Evolutionary conservation across 208 protist species (phyloP), one percentile per base, ranked within the genome.

Genomic region (Leishmania amazonensis): DNA sequence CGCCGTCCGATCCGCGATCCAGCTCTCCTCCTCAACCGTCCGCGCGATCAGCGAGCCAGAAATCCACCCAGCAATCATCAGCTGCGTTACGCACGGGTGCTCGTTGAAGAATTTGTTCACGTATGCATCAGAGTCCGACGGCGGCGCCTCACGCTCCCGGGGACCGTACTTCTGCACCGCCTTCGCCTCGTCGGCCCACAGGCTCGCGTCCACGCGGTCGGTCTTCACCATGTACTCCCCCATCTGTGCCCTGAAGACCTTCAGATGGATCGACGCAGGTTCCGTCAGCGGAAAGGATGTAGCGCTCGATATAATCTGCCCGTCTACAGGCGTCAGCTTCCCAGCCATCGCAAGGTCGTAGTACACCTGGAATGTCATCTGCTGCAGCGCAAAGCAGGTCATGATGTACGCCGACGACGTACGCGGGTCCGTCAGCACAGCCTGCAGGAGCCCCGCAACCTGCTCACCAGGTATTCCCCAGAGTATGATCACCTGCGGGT

Each of bases 401-500:
- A 92, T 72, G 70, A 93, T 68, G 62, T 84, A 85, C 17, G 86
- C 79, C 35, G 80, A 73, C n/a, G 53, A 62, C 28, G 88, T 91
- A 19, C 86, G 85, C 15, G 80, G 64, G 62, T 91, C 85, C 6
- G 72, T 83, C 40, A 91, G 68, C 49, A 85, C 68, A 62, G 60
- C 47, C 42, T 64, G 49, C 11, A 92, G 57, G 71, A 95, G 93
- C 38, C 71, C 24, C 19, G 42, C 40, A 2, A 81, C 85, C 76
- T 90, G 85, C 17, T 7, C 8, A 3, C 78, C 73, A 3, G 82
- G 75, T 4, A 75, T 53, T 5, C 91, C 87, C 53, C 83, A 89
- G 17, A 93, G n/a, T 35, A 95, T 67, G 40, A 92, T 77, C 45
- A 81, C 91, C 83, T 95, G 89, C 60, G 88, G 89, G 70, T 75